Evolutionary conservation across 768 basidiomycete species (phyloP), one percentile per base, ranked within the genome.

Genomic region (Tricholoma bakamatsutake): DNA sequence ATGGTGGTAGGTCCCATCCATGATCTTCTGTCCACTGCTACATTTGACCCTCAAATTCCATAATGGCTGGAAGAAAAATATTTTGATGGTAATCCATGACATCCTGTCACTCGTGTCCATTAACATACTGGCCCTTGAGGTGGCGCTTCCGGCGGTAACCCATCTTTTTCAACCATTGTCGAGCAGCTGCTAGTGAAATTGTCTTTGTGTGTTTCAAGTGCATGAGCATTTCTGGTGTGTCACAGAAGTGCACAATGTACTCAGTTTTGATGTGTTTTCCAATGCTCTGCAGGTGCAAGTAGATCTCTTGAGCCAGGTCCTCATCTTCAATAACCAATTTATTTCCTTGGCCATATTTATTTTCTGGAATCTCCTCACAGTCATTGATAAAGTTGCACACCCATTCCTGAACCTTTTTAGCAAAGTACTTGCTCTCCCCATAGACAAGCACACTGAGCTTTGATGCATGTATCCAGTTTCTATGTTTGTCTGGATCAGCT

Each of bases 321-420:
- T 34, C 42, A 3, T 24, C 21, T 1, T 24, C 21, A 24, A 24
- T 24, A 3, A 3, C 21, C 3, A 3, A 24, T 24, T 24, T 24
- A 24, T 24, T 24, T 24, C 21, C 21, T 24, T 24, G 21, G 21
- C 21, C 21, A 24, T 24, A 24, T 24, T 24, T 24, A 24, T 24
- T 24, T 24, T 24, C 21, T 3, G 3, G 21, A 24, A 24, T 24
- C 21, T 24, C 21, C 21, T 24, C 21, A 24, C 3, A 3, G 21
- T 24, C 21, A 24, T 24, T 24, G 21, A 24, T 24, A 24, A 24
- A 24, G 21, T 12, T 30, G 28, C 18, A 3, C 9, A 7, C 52
- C 52, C 52, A 53, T n/a, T 53, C 52, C 40, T 15, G 39, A 30
- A 53, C 28, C 40, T 53, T 53, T 15, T 27, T 27, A 7, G 52